Percentiles rank a stretch among this genome's conserved stretches.
Conservation (phyloP, 169 alveolate species). For the Eimeria nieschulzi region DNA sequence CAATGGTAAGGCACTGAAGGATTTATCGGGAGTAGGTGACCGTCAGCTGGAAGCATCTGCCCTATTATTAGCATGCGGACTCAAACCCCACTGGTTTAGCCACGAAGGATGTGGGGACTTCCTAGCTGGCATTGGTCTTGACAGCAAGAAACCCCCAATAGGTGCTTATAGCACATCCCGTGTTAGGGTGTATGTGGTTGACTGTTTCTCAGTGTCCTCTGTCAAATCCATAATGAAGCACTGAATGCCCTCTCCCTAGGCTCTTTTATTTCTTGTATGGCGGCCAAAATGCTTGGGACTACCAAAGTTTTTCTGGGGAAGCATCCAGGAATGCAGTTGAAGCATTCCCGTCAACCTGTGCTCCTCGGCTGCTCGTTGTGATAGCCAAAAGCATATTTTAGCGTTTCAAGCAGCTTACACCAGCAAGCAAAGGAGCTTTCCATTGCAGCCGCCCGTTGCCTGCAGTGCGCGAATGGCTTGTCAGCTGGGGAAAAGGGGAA, state of each 20-base stretch:
- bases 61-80: not conserved
- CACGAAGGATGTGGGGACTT: not conserved
- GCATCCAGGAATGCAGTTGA: too few relatives aligned
- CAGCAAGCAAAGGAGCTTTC: too few relatives aligned
- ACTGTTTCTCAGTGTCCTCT: conserved; percentile 19
- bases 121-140: not conserved
- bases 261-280: too few relatives aligned
- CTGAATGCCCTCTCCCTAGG: not conserved
- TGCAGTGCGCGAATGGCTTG: too few relatives aligned
- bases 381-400: too few relatives aligned
- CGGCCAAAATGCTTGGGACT: too few relatives aligned
- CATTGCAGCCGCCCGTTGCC: too few relatives aligned
- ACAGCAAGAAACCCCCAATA: not conserved
- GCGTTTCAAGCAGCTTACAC: too few relatives aligned
- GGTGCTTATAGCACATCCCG: not conserved
- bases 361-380: too few relatives aligned
- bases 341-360: too few relatives aligned
- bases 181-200: not conserved
- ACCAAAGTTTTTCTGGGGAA: too few relatives aligned
- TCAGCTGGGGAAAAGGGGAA: too few relatives aligned
- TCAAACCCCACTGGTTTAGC: not conserved
- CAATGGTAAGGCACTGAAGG: conserved; percentile 34
- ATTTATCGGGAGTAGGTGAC: not conserved
- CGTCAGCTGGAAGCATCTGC: not conserved
- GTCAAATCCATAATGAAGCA: conserved; percentile 47